A percentile compares a stretch with the other conserved stretches of the same genome.
Evolutionary conservation across 805 yeast genomes (phyloP).

Genomic region (Saturnispora sekii): DNA sequence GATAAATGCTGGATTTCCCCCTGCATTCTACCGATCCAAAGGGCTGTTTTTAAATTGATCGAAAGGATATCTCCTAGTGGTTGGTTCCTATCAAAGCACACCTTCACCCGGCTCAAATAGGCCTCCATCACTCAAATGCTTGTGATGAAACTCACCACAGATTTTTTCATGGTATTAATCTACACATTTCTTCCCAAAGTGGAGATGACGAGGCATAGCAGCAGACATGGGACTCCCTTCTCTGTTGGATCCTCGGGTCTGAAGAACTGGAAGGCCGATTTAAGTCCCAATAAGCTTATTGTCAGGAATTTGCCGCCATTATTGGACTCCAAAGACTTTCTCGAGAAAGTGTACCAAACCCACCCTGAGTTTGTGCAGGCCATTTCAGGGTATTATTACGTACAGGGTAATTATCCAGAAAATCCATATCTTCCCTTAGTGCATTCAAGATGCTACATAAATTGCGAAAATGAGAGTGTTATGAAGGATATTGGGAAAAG

Average conservation of each 20-base stretch:
- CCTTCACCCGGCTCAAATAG: not conserved
- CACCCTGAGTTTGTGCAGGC: constrained; percentile 2
- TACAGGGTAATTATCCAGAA: constrained; percentile 30
- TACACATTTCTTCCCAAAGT: too few species aligned
- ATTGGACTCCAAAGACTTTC: constrained; percentile 24
- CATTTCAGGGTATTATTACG: constrained; percentile 26
- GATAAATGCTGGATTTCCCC: constrained; percentile 16
- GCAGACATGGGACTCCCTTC: not conserved
- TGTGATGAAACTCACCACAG: not conserved
- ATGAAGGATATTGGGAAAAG: constrained; percentile 24
- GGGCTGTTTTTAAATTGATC: constrained; percentile 5
- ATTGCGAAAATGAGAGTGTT: constrained; percentile 23
- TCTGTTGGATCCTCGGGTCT: not conserved
- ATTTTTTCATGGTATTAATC: not conserved
- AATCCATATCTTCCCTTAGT: constrained; percentile 32
- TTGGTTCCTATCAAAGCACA: not conserved
- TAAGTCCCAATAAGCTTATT: constrained; percentile 21
- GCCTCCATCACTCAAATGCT: not conserved
- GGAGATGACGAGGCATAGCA: too few species aligned
- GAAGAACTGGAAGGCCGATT: not conserved
- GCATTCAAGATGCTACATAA: constrained; percentile 34
- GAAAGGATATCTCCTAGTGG: not conserved
- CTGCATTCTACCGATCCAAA: constrained; percentile 22
- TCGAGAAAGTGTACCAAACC: not conserved
- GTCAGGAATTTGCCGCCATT: constrained; percentile 38